phyloP scores from a whole-genome alignment of 371 early-diverging fungal genomes.

The Spraguea lophii region DNA sequence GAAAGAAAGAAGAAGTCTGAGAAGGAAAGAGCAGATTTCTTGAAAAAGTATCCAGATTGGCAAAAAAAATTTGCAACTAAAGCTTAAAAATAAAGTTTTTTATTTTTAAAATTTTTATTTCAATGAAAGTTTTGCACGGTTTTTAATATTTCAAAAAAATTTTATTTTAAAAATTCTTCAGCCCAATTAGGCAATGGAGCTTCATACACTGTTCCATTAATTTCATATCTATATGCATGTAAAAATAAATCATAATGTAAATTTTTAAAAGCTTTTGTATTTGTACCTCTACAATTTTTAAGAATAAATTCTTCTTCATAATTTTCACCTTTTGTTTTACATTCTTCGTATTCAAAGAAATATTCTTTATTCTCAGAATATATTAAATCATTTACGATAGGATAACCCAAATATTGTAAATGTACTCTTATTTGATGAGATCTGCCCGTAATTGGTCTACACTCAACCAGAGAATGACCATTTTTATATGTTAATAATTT shows the following conservation, averaged over 20 bases:
- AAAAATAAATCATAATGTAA: constrained; percentile 30
- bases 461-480: constrained; percentile 46
- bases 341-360: neutral
- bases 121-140: no score
- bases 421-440: constrained; percentile 98
- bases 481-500: constrained; percentile 16
- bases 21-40: constrained; percentile 12
- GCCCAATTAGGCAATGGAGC: constrained; percentile 41
- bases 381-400: constrained; percentile 73
- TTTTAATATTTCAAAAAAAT: no score
- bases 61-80: no score
- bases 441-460: constrained; percentile 72
- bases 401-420: constrained; percentile 70
- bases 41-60: constrained; percentile 12
- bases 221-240: constrained; percentile 44
- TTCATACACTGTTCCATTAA: constrained; percentile 32
- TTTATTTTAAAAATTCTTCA: no score
- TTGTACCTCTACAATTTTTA: constrained; percentile 28
- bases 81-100: no score
- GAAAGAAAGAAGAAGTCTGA: constrained; percentile 14
- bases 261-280: constrained; percentile 30
- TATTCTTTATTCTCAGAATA: constrained; percentile 13
- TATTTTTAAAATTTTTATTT: no score
- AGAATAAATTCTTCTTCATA: constrained; percentile 25
- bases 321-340: neutral